Evolutionary conservation across 176 grass and related monocot species (phyloP), one percentile per base, ranked within the genome.

Genomic region (Carex scoparia): DNA sequence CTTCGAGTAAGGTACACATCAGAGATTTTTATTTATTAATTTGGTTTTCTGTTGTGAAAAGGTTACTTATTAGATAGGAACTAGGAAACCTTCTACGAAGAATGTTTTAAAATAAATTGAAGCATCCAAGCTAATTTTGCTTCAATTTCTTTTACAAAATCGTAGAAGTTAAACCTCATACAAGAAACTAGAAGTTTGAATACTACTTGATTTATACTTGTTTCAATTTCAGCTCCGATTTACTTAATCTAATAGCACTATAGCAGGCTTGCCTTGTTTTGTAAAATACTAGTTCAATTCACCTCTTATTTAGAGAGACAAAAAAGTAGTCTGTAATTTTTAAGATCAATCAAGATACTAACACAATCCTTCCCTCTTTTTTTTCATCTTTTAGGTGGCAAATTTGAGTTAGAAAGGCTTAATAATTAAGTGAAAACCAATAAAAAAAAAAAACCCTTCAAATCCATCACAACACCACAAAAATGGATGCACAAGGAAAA

Each of bases 401-500:
- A 32, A 42, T 70, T 70, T 42, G 67, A 44, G 35, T 69, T 38
- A 70, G 18, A 42, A 70, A 16, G 67, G 37, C 67, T 70, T 18
- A 70, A 42, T 7, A 38, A 33, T 76, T 4, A 28, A 58, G 48
- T 55, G 18, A 58, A 55, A 57, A 79, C 49, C 48, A 51, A 51
- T 55, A 1, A 58, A 81, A 62, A 51, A 4, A 5, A 8, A 51
- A 4, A 5, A 8, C 72, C 18, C 44, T 16, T 48, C 10, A 77
- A 77, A 8, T 35, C 4, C 23, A 49, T 48, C 72, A 77, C 42
- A 54, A 77, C 5, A 1, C 2, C 46, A 55, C n/a, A 72, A 15
- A 38, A 64, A 65, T 81, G 79, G 61, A 81, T 81, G 46, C 63
- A 81, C 79, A 63, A 23, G 18, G 18, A 61, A 81, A 65, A 65